phyloP scores from a whole-genome alignment of 192 early-diverging fungal genomes.

The Ambispora gerdemannii region DNA sequence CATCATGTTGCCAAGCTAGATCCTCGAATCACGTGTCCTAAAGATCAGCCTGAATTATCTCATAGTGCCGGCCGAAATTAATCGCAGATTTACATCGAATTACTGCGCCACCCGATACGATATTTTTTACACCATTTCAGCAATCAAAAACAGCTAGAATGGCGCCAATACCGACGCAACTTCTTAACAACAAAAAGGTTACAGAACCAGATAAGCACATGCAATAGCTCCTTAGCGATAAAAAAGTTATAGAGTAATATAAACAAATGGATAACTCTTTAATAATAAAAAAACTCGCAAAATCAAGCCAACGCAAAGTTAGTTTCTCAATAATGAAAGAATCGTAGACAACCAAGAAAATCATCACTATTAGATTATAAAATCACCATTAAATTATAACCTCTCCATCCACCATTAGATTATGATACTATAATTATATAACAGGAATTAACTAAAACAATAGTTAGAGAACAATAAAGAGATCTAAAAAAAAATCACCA shows the following conservation, averaged over 20 bases:
- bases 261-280: background rate
- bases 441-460: conserved; percentile 1
- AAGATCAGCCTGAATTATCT: background rate
- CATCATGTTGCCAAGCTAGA: background rate
- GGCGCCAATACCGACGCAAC: no score
- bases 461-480: no score
- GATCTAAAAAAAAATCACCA: no score
- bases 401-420: background rate
- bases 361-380: background rate
- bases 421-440: background rate
- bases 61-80: conserved; percentile 2
- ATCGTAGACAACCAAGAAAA: background rate
- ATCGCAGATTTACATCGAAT: background rate
- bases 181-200: background rate
- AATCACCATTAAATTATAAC: background rate
- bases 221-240: background rate
- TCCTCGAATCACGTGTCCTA: background rate
- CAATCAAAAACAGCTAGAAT: no score
- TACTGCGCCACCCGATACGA: background rate
- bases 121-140: background rate
- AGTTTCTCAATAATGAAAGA: background rate
- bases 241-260: conserved; percentile 1
- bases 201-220: background rate
- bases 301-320: background rate
- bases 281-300: background rate